A percentile compares a stretch with the other conserved stretches of the same genome.
phyloP scores from a whole-genome alignment of 805 yeast genomes.

The Cephaloascus albidus region DNA sequence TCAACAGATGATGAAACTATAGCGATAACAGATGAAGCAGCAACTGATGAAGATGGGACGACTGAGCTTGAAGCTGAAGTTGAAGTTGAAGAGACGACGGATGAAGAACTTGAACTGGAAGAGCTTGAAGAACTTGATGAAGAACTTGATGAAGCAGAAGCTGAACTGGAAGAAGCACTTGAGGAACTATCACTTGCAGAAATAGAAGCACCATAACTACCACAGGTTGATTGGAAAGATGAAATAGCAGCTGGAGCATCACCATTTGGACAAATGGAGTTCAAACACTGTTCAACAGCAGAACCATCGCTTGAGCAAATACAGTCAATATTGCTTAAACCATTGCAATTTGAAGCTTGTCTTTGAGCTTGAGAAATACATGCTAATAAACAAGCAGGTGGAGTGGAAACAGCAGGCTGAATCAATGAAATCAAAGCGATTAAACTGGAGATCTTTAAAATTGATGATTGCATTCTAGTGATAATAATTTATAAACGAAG shows the following conservation, averaged over 20 bases:
- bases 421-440: slow-evolving; percentile 28
- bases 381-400: slow-evolving; percentile 89
- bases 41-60: slow-evolving; percentile 12
- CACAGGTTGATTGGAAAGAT: slow-evolving; percentile 48
- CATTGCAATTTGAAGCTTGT: slow-evolving; percentile 40
- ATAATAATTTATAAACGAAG: not conserved
- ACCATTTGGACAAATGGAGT: slow-evolving; percentile 59
- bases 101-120: slow-evolving; percentile 14
- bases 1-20: slow-evolving; percentile 9
- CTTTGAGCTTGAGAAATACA: slow-evolving; percentile 70
- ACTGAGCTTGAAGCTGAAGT: slow-evolving; percentile 1
- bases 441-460: slow-evolving; percentile 15
- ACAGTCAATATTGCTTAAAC: slow-evolving; percentile 59
- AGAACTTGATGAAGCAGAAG: slow-evolving; percentile 19
- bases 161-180: slow-evolving; percentile 17
- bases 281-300: slow-evolving; percentile 54
- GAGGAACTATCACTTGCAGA: slow-evolving; percentile 14
- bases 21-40: slow-evolving; percentile 13
- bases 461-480: slow-evolving; percentile 5
- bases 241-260: slow-evolving; percentile 47
- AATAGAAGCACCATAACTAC: slow-evolving; percentile 29
- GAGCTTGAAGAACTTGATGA: slow-evolving; percentile 19
- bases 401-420: slow-evolving; percentile 47
- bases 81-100: slow-evolving; percentile 14
- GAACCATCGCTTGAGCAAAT: slow-evolving; percentile 50